Evolutionary conservation across 2,329 filamentous ascomycete genomes (phyloP).

Genomic region (Epichloe coenophiala): DNA sequence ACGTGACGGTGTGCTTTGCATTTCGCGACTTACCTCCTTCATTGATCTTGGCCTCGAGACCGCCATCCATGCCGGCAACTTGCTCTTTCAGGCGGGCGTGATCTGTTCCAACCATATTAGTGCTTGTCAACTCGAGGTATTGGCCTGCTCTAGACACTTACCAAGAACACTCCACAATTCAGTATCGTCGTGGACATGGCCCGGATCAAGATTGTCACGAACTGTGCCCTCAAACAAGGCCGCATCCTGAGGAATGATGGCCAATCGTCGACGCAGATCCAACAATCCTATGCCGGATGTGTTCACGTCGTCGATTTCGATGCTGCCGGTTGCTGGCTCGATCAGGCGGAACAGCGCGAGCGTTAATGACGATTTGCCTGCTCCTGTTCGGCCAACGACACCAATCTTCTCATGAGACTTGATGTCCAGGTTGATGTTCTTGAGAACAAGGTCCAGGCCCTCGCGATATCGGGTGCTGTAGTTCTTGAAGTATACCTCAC

Average conservation of each 20-base stretch:
- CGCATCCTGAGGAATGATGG: slow-evolving; percentile 96
- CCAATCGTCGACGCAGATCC: slow-evolving; percentile 76
- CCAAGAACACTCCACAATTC: slow-evolving; percentile 92
- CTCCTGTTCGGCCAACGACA: slow-evolving; percentile 89
- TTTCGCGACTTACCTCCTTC: slow-evolving; percentile 66
- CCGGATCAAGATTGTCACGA: slow-evolving; percentile 89
- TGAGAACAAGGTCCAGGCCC: slow-evolving; percentile 81
- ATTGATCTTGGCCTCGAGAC: slow-evolving; percentile 77
- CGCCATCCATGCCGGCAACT: slow-evolving; percentile 71
- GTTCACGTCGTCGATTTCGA: slow-evolving; percentile 80
- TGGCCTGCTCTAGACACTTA: slow-evolving; percentile 32
- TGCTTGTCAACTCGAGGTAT: neutral
- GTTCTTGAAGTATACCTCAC: slow-evolving; percentile 79
- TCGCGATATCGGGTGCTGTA: slow-evolving; percentile 89
- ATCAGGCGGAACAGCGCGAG: slow-evolving; percentile 92
- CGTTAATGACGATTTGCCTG: slow-evolving; percentile 89
- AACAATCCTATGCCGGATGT: slow-evolving; percentile 82
- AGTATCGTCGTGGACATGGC: slow-evolving; percentile 89
- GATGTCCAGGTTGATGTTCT: slow-evolving; percentile 83
- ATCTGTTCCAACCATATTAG: slow-evolving; percentile 35
- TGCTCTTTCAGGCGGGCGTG: slow-evolving; percentile 91
- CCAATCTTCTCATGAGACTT: slow-evolving; percentile 97
- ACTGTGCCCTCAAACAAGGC: slow-evolving; percentile 89
- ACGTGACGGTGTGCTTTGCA: too few species aligned
- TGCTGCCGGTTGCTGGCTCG: slow-evolving; percentile 68